Base-by-base conservation (phyloP, 2,329 filamentous ascomycete genomes). In the Fusarium luffae region DNA sequence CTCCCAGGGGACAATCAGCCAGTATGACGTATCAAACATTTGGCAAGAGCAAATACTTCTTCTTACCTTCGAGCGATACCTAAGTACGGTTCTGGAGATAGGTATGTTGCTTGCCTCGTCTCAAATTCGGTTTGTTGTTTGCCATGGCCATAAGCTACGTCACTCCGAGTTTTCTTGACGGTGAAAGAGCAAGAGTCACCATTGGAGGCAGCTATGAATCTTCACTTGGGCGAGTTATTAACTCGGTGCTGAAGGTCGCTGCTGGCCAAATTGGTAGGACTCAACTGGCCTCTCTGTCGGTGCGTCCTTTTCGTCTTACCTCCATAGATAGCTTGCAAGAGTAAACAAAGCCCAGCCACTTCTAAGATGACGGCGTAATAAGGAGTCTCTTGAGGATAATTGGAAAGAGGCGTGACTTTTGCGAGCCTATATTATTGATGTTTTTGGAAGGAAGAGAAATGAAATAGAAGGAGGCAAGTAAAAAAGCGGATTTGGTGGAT, bases 171-270 rank as follows among this genome's bases (percentile, higher is more conserved):
- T 37, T 37, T 37, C 34, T n/a, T 4, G 34, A 12, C 34, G 18
- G 5, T 12, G 3, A 37, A 4, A 12, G 34, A n/a, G 18, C 11
- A 6, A n/a, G 18, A 37, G 5, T 37, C 12, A 3, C 5, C 10
- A 2, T 4, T 3, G 0, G 5, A 12, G 34, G 10, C 2, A 37
- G 18, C 5, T 37, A 7, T n/a, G 3, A 12, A 12, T 37, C 3
- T 12, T 7, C 9, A 7, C 18, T 6, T 2, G 5, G 32, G 4
- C 5, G 3, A 37, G 18, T n/a, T 11, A n/a, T 11, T 11, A 7
- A 18, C 18, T 37, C 10, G 18, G 34, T 12, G n/a, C 9, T 37
- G 18, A 10, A 37, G 18, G 18, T n/a, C 18, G 18, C 34, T n/a
- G 34, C 34, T n/a, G 10, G 18, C 10, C 18, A 7, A 11, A 1